Conservation (phyloP, 495 filamentous ascomycete genomes). For the Aspergillus haitiensis region DNA sequence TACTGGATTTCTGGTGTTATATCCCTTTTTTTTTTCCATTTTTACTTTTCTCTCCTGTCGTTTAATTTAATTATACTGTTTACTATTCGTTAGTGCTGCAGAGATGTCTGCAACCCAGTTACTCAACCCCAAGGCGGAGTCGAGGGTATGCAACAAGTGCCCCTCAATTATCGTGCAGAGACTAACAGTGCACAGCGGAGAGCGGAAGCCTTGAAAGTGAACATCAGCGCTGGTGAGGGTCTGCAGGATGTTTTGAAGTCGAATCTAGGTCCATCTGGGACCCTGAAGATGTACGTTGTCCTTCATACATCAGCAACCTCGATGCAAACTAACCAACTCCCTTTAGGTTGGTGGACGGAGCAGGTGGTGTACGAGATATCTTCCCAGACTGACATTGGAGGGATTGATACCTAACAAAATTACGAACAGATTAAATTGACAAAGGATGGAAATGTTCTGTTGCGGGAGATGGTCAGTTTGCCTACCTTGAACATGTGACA, state of each 20-base stretch:
- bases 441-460: conserved; percentile 94
- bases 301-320: neutral
- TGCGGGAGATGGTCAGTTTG: conserved; percentile 86
- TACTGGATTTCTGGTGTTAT: neutral
- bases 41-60: conserved; percentile 21
- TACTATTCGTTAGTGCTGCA: conserved; percentile 31
- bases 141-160: conserved; percentile 63
- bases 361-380: conserved; percentile 71
- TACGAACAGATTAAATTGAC: conserved; percentile 87
- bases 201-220: conserved; percentile 92
- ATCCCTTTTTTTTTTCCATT: conserved; percentile 1
- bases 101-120: conserved; percentile 79
- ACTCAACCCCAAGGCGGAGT: conserved; percentile 97
- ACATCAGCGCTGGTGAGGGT: conserved; percentile 94
- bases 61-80: conserved; percentile 28
- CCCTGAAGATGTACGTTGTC: conserved; percentile 83
- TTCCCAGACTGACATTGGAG: conserved; percentile 10
- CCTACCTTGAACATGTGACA: neutral
- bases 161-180: conserved; percentile 32
- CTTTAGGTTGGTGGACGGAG: conserved; percentile 87
- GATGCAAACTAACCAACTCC: conserved; percentile 31
- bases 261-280: conserved; percentile 90
- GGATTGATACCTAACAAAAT: conserved; percentile 20
- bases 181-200: conserved; percentile 68
- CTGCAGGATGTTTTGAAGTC: conserved; percentile 95